These are phyloP conservation scores for Alectoria sarmentosa DNA, from an alignment of 495 filamentous ascomycete species.

Conservation along the genomic window DNA sequence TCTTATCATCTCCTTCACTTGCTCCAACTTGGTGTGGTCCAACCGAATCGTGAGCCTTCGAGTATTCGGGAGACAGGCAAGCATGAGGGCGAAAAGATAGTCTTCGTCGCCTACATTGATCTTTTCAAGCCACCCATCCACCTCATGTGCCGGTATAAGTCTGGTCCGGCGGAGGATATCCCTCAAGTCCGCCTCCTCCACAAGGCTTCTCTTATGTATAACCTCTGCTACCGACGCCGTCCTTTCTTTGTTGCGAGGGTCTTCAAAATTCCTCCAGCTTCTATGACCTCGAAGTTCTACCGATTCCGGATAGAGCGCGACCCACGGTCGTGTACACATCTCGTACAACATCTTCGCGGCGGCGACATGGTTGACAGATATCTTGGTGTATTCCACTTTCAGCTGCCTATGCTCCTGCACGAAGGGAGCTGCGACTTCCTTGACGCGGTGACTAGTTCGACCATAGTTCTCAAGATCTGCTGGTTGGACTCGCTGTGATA, in stretches of 20 bases:
- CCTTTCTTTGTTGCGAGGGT: conserved; percentile 10
- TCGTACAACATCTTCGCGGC: conserved; percentile 22
- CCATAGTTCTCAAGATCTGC: conserved; percentile 20
- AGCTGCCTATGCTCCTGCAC: conserved; percentile 20
- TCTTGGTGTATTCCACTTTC: conserved; percentile 12
- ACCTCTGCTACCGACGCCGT: conserved; percentile 14
- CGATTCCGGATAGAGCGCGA: conserved; percentile 19
- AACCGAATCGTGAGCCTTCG: conserved; percentile 17
- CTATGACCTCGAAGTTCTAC: conserved; percentile 16
- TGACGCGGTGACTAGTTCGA: conserved; percentile 15
- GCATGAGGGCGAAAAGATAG: conserved; percentile 22
- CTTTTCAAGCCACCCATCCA: conserved; percentile 8
- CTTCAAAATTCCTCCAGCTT: conserved; percentile 22
- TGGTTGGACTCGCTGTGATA: conserved; percentile 17
- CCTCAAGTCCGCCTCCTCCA: conserved; percentile 16
- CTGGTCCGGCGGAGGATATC: conserved; percentile 8
- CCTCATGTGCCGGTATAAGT: conserved; percentile 14
- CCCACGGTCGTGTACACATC: conserved; percentile 22
- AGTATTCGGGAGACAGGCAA: conserved; percentile 20
- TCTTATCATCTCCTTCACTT: conserved; percentile 24
- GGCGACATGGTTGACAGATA: conserved; percentile 17
- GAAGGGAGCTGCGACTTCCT: conserved; percentile 17
- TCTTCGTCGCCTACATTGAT: conserved; percentile 21
- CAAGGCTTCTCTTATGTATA: conserved; percentile 5
- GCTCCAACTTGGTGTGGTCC: conserved; percentile 19